A percentile compares a stretch with the other conserved stretches of the same genome.
phyloP scores from a whole-genome alignment of 1,139 yeast species.

The Ogataea hybrid region DNA sequence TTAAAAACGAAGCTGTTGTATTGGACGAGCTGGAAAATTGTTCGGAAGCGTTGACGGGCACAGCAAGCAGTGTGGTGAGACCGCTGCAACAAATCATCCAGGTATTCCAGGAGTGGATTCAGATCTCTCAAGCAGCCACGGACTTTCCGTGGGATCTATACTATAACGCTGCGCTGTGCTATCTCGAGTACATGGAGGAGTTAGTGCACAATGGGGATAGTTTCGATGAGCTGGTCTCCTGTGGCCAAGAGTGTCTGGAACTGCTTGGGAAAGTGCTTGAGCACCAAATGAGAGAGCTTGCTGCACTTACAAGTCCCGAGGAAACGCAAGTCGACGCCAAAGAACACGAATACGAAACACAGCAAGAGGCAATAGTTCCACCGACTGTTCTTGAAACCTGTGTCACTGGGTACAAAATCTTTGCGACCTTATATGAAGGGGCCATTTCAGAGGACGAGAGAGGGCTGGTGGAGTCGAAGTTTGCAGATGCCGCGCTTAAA shows the following conservation, averaged over 20 bases:
- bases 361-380: constrained; percentile 25
- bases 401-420: constrained; percentile 32
- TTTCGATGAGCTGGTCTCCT: constrained; percentile 14
- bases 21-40: constrained; percentile 39
- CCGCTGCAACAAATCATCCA: constrained; percentile 35
- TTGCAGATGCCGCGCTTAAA: no score
- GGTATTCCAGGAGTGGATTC: constrained; percentile 41
- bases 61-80: constrained; percentile 39
- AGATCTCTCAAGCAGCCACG: constrained; percentile 19
- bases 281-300: constrained; percentile 15
- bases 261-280: constrained; percentile 14
- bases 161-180: constrained; percentile 47
- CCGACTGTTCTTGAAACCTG: constrained; percentile 33
- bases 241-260: constrained; percentile 7
- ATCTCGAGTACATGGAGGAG: constrained; percentile 46
- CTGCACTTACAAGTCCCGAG: constrained; percentile 1
- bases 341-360: constrained; percentile 6
- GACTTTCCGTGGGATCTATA: constrained; percentile 40
- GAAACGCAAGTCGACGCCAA: background rate
- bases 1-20: constrained; percentile 44
- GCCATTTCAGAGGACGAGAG: constrained; percentile 12
- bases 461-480: no score
- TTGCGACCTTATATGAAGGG: constrained; percentile 33
- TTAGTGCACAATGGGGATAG: constrained; percentile 27
- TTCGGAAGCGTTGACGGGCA: constrained; percentile 40